Conservation (phyloP, 1,139 yeast genomes). For the Hansenula lynferdii region DNA sequence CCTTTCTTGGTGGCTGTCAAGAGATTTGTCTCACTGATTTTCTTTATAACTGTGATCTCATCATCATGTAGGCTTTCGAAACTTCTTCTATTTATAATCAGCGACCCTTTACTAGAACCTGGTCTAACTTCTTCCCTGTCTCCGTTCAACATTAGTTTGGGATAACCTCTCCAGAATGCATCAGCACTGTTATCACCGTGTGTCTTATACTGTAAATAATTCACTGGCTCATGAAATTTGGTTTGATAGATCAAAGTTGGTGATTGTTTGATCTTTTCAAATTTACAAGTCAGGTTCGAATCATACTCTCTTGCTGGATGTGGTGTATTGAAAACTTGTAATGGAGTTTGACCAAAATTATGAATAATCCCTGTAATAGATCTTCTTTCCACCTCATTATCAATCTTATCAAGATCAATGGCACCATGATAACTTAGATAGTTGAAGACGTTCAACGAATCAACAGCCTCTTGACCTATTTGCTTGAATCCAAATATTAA, state of each 20-base stretch:
- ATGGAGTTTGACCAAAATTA: constrained; percentile 88
- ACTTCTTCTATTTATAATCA: constrained; percentile 21
- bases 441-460: constrained; percentile 70
- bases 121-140: constrained; percentile 21
- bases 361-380: constrained; percentile 82
- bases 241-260: constrained; percentile 23
- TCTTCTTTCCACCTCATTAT: constrained; percentile 65
- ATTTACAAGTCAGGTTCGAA: constrained; percentile 7
- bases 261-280: constrained; percentile 8
- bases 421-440: constrained; percentile 81
- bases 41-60: constrained; percentile 21
- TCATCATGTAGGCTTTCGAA: constrained; percentile 24
- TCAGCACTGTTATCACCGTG: constrained; percentile 21
- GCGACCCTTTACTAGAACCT: constrained; percentile 14
- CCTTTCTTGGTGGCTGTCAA: constrained; percentile 56
- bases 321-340: constrained; percentile 58
- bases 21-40: constrained; percentile 27
- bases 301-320: constrained; percentile 47
- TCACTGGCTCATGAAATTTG: constrained; percentile 17
- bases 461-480: constrained; percentile 61
- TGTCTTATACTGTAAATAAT: constrained; percentile 21
- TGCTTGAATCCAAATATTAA: constrained; percentile 77
- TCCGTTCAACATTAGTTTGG: constrained; percentile 32
- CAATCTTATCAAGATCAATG: constrained; percentile 64
- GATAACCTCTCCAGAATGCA: constrained; percentile 28